A percentile compares a stretch with the other conserved stretches of the same genome.
These are phyloP conservation scores for Sonneratia alba DNA, from an alignment of 345 rosid genomes.

Conservation along the genomic window DNA sequence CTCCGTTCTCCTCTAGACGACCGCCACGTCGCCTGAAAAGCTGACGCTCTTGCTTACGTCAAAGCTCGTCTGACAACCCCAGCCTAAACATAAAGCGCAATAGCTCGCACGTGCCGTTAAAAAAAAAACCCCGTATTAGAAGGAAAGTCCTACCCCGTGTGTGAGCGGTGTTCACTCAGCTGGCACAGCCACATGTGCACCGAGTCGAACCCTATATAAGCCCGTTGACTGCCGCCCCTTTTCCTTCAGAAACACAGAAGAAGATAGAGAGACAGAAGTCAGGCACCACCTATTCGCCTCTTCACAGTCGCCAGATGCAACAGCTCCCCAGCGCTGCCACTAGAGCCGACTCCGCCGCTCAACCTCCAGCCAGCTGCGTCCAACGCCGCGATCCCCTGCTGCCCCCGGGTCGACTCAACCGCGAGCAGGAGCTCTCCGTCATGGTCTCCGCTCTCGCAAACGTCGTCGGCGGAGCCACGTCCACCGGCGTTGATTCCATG, in stretches of 20 bases:
- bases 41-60: background rate
- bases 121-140: no score
- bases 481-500: background rate
- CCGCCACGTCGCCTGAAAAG: no score
- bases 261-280: background rate
- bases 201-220: slow-evolving; percentile 12
- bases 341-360: background rate
- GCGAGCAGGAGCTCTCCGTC: slow-evolving; percentile 51
- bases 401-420: slow-evolving; percentile 21
- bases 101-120: slow-evolving; percentile 3
- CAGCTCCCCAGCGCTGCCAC: slow-evolving; percentile 13
- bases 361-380: no score
- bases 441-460: slow-evolving; percentile 48
- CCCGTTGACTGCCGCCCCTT: background rate
- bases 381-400: background rate
- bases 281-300: background rate
- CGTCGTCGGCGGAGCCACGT: slow-evolving; percentile 22
- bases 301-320: background rate
- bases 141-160: slow-evolving; percentile 17
- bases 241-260: background rate
- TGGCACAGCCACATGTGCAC: slow-evolving; percentile 3
- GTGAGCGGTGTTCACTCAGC: slow-evolving; percentile 12
- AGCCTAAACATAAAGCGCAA: no score
- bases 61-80: background rate
- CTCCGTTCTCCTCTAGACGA: no score